Evolutionary conservation across 2,329 filamentous ascomycete species (phyloP).

Genomic region (Leptodontidium sp.): DNA sequence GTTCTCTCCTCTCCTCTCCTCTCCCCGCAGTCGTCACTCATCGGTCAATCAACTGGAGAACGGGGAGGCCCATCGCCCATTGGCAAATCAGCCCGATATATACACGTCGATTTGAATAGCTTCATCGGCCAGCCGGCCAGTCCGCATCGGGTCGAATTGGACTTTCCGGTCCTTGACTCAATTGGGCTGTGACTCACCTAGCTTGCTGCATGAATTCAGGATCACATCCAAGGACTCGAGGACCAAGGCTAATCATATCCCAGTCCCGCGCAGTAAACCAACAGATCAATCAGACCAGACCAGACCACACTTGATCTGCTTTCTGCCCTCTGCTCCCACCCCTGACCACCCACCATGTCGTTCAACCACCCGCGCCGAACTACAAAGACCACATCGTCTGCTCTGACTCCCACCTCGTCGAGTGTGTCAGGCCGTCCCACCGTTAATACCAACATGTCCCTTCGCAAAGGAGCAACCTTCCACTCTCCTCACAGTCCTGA

Average conservation of each 20-base stretch:
- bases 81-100: conserved; percentile 43
- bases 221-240: conserved; percentile 19
- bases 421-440: conserved; percentile 53
- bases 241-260: conserved; percentile 41
- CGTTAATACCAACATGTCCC: conserved; percentile 63
- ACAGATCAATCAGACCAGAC: background rate
- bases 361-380: conserved; percentile 46
- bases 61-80: conserved; percentile 23
- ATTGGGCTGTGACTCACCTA: conserved; percentile 42
- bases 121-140: conserved; percentile 30
- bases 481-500: conserved; percentile 53
- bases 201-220: conserved; percentile 40
- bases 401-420: conserved; percentile 55
- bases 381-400: conserved; percentile 49
- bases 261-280: conserved; percentile 33
- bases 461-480: conserved; percentile 76
- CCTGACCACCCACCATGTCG: conserved; percentile 46
- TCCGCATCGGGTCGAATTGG: conserved; percentile 36
- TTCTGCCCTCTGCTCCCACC: conserved; percentile 31
- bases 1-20: conserved; percentile 4
- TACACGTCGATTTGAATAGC: conserved; percentile 33
- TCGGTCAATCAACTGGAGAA: conserved; percentile 29
- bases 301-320: conserved; percentile 6
- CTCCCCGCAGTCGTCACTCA: conserved; percentile 14
- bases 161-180: conserved; percentile 39